A percentile compares a stretch with the other conserved stretches of the same genome.
Evolutionary conservation across 345 rosid genomes (phyloP).

Genomic region (Reutealis trisperma): DNA sequence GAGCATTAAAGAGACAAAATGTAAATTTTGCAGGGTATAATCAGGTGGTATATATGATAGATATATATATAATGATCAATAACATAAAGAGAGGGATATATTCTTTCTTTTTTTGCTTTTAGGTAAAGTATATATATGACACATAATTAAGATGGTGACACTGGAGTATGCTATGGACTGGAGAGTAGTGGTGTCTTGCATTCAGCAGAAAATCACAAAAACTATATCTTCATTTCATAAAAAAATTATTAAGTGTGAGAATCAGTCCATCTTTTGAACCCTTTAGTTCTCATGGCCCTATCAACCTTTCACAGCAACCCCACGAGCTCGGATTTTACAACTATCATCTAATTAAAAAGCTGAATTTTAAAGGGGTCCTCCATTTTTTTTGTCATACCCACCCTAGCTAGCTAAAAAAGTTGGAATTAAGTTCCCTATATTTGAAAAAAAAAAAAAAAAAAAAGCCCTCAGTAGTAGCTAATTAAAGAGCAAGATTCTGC

Average conservation of each 20-base stretch:
- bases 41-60: constrained; percentile 5
- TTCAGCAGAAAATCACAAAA: constrained; percentile 47
- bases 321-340: constrained; percentile 40
- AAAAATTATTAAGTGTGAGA: background rate
- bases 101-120: background rate
- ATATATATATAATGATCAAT: no score
- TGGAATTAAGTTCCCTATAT: constrained; percentile 6
- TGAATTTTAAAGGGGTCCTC: constrained; percentile 43
- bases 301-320: constrained; percentile 34
- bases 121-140: background rate
- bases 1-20: constrained; percentile 24
- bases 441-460: background rate
- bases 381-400: constrained; percentile 42
- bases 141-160: constrained; percentile 26
- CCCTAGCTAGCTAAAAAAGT: constrained; percentile 31
- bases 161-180: constrained; percentile 26
- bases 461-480: background rate
- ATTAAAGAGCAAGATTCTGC: constrained; percentile 36
- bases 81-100: no score
- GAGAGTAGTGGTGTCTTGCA: constrained; percentile 45
- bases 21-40: background rate
- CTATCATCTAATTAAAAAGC: constrained; percentile 37
- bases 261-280: constrained; percentile 52
- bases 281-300: constrained; percentile 40
- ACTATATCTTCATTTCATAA: constrained; percentile 18